phyloP scores from a whole-genome alignment of 2,329 filamentous ascomycete genomes.

The Pseudocercospora macadamiae region DNA sequence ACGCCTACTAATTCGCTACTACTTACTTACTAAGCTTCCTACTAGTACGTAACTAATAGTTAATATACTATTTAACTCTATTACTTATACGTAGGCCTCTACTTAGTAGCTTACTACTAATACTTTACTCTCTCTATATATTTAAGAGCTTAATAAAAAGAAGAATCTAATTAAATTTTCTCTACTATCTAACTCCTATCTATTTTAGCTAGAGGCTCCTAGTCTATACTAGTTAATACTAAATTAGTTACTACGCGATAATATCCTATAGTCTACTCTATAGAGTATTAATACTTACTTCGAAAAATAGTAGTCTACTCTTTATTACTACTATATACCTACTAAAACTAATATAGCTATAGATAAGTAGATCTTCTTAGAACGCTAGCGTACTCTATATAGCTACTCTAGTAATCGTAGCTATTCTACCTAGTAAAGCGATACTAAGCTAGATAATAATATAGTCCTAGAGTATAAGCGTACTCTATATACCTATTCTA shows the following conservation, averaged over 20 bases:
- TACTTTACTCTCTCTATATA: neutral
- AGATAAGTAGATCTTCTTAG: neutral
- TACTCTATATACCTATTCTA: neutral
- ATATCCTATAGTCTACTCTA: neutral
- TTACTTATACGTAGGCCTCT: neutral
- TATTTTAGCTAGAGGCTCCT: neutral
- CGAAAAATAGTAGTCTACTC: neutral
- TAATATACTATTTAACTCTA: neutral
- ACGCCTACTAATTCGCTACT: too few species aligned
- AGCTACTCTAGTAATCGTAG: too few species aligned
- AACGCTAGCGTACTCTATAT: too few species aligned
- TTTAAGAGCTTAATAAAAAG: too few species aligned
- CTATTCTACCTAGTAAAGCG: too few species aligned
- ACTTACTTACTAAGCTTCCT: neutral
- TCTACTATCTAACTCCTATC: neutral
- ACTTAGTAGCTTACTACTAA: neutral
- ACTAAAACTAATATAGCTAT: neutral
- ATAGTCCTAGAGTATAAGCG: neutral
- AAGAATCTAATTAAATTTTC: too few species aligned
- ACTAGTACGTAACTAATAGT: neutral
- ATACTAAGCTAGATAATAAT: neutral
- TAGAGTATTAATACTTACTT: neutral
- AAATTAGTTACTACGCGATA: neutral
- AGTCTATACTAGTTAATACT: neutral
- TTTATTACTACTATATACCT: neutral